Evolutionary conservation across 768 basidiomycete species (phyloP).

Genomic region (Suillus subalutaceus): DNA sequence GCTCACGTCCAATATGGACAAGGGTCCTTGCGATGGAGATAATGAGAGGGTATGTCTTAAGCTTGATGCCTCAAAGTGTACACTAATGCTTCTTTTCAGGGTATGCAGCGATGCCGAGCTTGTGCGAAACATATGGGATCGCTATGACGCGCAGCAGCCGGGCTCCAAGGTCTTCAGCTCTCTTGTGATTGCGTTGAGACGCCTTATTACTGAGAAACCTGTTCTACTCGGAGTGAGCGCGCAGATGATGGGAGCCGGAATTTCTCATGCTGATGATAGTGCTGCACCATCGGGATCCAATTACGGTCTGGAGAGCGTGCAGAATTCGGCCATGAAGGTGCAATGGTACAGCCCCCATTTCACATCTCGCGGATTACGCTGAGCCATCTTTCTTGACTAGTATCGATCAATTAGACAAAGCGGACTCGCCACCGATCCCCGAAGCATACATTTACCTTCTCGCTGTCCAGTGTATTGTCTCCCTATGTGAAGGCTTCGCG

Average conservation of each 20-base stretch:
- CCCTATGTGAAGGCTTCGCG: slow-evolving; percentile 85
- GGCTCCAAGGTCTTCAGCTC: slow-evolving; percentile 75
- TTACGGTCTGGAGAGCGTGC: slow-evolving; percentile 70
- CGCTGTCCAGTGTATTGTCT: slow-evolving; percentile 83
- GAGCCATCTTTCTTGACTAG: slow-evolving; percentile 41
- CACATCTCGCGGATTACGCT: not conserved
- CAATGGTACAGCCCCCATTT: slow-evolving; percentile 67
- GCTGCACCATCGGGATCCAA: slow-evolving; percentile 27
- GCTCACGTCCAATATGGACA: slow-evolving; percentile 75
- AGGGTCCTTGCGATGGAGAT: slow-evolving; percentile 92
- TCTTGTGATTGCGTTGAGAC: slow-evolving; percentile 81
- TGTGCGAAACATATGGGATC: slow-evolving; percentile 77
- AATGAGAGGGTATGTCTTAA: slow-evolving; percentile 68
- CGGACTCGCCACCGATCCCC: slow-evolving; percentile 90
- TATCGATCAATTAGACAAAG: slow-evolving; percentile 98
- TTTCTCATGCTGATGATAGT: slow-evolving; percentile 38
- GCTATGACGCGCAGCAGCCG: slow-evolving; percentile 64
- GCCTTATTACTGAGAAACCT: slow-evolving; percentile 89
- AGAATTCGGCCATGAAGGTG: slow-evolving; percentile 80
- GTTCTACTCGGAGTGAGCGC: slow-evolving; percentile 74
- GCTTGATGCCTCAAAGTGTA: not conserved
- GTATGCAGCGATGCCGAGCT: slow-evolving; percentile 81
- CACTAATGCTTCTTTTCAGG: slow-evolving; percentile 34
- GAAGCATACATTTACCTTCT: slow-evolving; percentile 94
- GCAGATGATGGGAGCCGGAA: slow-evolving; percentile 83